Conservation (phyloP, 2,329 filamentous ascomycete genomes). For the Sclerotinia borealis region DNA sequence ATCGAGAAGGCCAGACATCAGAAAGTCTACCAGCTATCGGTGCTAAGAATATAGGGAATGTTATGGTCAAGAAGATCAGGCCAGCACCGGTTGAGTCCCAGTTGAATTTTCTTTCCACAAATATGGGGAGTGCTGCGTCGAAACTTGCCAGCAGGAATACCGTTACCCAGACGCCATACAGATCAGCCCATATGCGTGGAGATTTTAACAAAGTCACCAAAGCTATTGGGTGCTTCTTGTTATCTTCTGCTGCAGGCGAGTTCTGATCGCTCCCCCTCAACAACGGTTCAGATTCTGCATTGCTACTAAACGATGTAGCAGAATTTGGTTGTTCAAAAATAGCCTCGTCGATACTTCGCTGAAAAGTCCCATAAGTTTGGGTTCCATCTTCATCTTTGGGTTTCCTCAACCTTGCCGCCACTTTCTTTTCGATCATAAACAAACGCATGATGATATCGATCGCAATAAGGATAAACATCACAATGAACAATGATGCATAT, state of each 20-base stretch:
- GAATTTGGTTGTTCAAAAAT: not conserved
- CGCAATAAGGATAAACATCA: constrained; percentile 48
- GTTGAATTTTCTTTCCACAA: constrained; percentile 45
- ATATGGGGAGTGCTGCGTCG: constrained; percentile 49
- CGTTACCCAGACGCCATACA: constrained; percentile 39
- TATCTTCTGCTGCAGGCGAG: constrained; percentile 9
- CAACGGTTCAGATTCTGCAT: not conserved
- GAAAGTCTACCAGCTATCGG: constrained; percentile 48
- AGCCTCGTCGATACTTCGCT: not conserved
- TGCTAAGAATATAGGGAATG: constrained; percentile 52
- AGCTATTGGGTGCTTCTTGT: constrained; percentile 21
- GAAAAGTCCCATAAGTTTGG: constrained; percentile 1
- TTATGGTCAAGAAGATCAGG: constrained; percentile 50
- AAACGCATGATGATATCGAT: constrained; percentile 49
- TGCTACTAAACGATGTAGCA: not conserved
- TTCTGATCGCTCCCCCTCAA: constrained; percentile 13
- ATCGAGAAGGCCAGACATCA: constrained; percentile 51
- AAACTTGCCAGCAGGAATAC: constrained; percentile 46
- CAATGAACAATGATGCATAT: constrained; percentile 53
- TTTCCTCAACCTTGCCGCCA: constrained; percentile 39
- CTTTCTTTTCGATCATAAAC: constrained; percentile 50
- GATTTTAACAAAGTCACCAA: constrained; percentile 34
- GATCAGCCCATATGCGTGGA: constrained; percentile 35
- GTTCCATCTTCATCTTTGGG: not conserved
- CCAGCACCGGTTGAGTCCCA: constrained; percentile 51